Evolutionary conservation across 1,139 yeast species (phyloP), one percentile per base, ranked within the genome.

Genomic region (Blastobotrys persicus): DNA sequence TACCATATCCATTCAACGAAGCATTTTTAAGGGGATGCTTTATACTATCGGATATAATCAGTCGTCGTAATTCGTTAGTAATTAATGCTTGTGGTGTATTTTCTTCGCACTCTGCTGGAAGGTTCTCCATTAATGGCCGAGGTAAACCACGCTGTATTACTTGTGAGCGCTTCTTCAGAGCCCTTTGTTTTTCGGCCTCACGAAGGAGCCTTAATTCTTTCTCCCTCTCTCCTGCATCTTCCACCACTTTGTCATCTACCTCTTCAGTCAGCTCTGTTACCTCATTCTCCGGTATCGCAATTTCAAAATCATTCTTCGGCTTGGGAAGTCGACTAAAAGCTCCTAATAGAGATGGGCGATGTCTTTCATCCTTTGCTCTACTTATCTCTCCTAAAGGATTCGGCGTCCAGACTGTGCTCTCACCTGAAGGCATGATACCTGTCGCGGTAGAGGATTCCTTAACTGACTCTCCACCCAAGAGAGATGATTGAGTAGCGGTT

Each of bases 291-390:
- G 72, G 70, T 1, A 70, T 61, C 4, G 70, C 67, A n/a, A 78
- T 65, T 50, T 82, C 85, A 59, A 77, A 80, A 51, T 81, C 83
- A 56, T 82, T 80, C 54, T 72, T 70, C 0, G 88, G 85, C 43
- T 69, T 67, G 0, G 88, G 85, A 9, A 82, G 63, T 1, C 59
- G 54, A 2, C 19, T 18, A 16, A 37, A 37, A 4, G 19, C 13
- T 3, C 41, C 28, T 18, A 23, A 18, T 3, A 37, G 28, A 17
- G 41, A 37, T 19, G 41, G 14, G 3, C 31, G 41, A 18, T 19
- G 5, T 9, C 28, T 9, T 4, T 53, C 57, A 12, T 56, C 59
- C 4, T 55, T 55, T 20, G 43, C 43, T 9, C 20, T 3, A n/a
- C n/a, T n/a, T n/a, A n/a, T 23, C 14, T 14, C 17, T 11, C n/a